Base-by-base conservation (phyloP, 2,329 filamentous ascomycete species). In the Paraconiothyrium brasiliense region DNA sequence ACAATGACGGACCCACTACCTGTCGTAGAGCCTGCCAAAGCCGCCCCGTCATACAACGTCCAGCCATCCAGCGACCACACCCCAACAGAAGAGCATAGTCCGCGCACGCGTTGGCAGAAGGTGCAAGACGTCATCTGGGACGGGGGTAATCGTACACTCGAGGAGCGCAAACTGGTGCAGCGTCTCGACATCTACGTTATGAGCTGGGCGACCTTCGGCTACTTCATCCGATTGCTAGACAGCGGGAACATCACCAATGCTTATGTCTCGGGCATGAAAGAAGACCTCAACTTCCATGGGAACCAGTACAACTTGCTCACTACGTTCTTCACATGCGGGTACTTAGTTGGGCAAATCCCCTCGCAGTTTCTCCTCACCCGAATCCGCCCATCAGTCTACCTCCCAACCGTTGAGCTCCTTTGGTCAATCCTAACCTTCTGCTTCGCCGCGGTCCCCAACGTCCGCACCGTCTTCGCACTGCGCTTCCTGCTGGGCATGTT, bases 161-260 rank as follows among this genome's bases (percentile, higher is more conserved):
- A 67, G 46, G 67, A 70, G 52, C 54, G 62, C n/a, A 61, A 59
- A 14, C 63, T 70, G 10, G 58, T 70, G 2, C 64, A 66, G 44
- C 59, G 63, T n/a, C 63, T 70, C 27, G 67, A 70, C 44, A 51
- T 63, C 22, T 61, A 61, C 43, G 54, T 70, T 20, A 57, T 70
- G 55, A 62, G 62, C 49, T 65, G 63, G 63, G 63, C 60, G 20
- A 63, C 62, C 3, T 64, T 58, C 37, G 63, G 63, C 1, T 65
- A 63, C 55, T 73, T 65, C 54, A 64, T 72, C 44, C 67, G 66
- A 44, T 60, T 67, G 22, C 57, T 71, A 16, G 67, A 71, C 49
- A 62, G 62, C 44, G 59, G 60, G 7, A 71, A 71, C 47, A 66
- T 71, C 49, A 67, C 46, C 3, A 48, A 48, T 32, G 24, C 44